These are phyloP conservation scores for Suillus cothurnatus DNA, from an alignment of 768 basidiomycete genomes.

Conservation along the genomic window DNA sequence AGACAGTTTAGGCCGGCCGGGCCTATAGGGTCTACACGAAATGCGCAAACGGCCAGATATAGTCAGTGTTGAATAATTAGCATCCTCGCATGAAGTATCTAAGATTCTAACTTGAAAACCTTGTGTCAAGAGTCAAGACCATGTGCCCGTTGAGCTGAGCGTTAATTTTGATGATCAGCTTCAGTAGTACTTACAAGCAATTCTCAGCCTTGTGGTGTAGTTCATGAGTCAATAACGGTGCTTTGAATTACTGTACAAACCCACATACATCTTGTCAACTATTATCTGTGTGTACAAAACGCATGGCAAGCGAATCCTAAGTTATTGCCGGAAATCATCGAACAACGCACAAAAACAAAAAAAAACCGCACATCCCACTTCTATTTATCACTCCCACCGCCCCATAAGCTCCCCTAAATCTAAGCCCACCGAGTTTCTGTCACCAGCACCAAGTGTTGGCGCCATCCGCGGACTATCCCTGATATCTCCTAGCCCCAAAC, in stretches of 20 bases:
- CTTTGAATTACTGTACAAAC: neutral
- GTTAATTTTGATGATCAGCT: neutral
- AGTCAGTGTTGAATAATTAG: neutral
- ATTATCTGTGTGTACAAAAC: neutral
- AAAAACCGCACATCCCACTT: neutral
- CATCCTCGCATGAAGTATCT: neutral
- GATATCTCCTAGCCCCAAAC: neutral
- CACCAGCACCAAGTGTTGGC: slow-evolving; percentile 6
- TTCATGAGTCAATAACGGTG: neutral
- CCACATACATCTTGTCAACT: neutral
- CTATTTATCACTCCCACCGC: neutral
- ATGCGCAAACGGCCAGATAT: neutral
- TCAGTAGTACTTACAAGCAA: neutral
- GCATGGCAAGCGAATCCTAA: neutral
- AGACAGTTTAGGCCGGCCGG: too few relatives aligned
- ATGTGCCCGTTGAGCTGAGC: neutral
- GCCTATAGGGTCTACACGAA: neutral
- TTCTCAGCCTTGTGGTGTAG: neutral
- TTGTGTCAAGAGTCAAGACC: neutral
- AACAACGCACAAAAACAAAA: neutral
- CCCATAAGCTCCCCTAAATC: neutral
- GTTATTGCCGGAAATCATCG: neutral
- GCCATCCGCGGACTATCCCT: slow-evolving; percentile 3
- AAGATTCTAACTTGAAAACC: neutral
- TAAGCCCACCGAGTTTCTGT: slow-evolving; percentile 3